Base-by-base conservation (phyloP, 179 eudicot genomes). In the Corrigiola litoralis region DNA sequence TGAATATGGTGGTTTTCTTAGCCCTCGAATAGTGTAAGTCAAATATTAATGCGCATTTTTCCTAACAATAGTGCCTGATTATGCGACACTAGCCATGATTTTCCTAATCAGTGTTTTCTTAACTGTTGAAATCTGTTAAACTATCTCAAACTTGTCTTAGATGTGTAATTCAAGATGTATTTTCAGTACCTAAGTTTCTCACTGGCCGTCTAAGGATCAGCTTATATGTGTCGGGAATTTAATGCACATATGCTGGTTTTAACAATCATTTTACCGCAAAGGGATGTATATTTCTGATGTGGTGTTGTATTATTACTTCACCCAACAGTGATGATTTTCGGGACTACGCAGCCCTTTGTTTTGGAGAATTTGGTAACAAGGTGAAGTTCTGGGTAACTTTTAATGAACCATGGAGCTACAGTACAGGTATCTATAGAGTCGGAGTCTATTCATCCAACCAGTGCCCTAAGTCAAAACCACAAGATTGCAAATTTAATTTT, bases 1-100 rank as follows among this genome's bases (percentile, higher is more conserved):
- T 40, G 83, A 80, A 66, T 88, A 86, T 67, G 82, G 73, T 20
- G 89, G 95, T 47, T 88, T 86, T 42, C 75, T 80, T 37, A 84
- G 87, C 67, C 73, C 73, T 45, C 63, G 29, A 1, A 71, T 88
- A 47, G 77, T 79, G 95, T 88, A 77, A 78, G 95, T 58, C 42
- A 12, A 11, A 11, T 60, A 33, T 5, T n/a, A 40, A 9, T 40
- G 11, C 44, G 11, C 44, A 40, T 2, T 38, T 38, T 38, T 38
- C 13, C 13, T 38, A 38, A 6, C 16, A 38, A 38, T 9, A 38
- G 11, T 12, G 44, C 10, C 10, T 12, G 11, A 8, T 9, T 40
- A 3, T 4, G 11, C 14, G 17, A 10, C 44, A 1, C 16, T 10
- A 40, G 11, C 14, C 14, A 38, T 38, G 3, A 9, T 38, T 38